Evolutionary conservation across 208 protist species (phyloP), one percentile per base, ranked within the genome.

Genomic region (Trypanosoma congolense): DNA sequence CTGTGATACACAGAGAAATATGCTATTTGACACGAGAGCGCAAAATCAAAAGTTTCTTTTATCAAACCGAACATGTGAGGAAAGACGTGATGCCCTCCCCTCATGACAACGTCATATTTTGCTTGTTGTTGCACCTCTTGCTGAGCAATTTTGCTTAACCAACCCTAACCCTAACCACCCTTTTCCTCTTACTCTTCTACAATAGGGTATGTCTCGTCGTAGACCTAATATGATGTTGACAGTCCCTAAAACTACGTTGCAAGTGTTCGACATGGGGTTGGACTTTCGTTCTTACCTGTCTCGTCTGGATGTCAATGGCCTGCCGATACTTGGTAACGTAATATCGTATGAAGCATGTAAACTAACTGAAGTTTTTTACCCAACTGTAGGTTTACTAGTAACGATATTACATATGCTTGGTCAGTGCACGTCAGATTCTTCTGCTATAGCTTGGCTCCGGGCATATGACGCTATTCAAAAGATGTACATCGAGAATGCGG

Each of bases 201-300:
- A 61, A 65, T 31, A 33, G 56, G 46, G 25, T 10, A 84, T 88
- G 80, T 83, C 80, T 31, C 77, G 75, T 44, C 60, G 73, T 58
- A 49, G 69, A n/a, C 73, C 80, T 2, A 75, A 80, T 52, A 60
- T 88, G 8, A 61, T 71, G n/a, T 59, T 88, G 36, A 57, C 74
- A 25, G 49, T 57, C 18, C 70, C 75, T 22, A 55, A 63, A 19
- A 70, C 53, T 36, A 81, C 68, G 14, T 63, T 93, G 12, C 78
- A 89, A 59, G 81, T 93, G 4, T 63, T 93, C 31, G 85, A 93
- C 47, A 90, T 93, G 82, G 85, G 85, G 3, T 56, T 93, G 4
- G 85, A 93, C 43, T 93, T 93, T 69, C 73, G 85, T 24, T 90
- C 82, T 3, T 93, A 93, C 49, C 49, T 90, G 30, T 80, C 76